Evolutionary conservation across 129 eudicot species (phyloP).

Genomic region (Pseudognaphalium luteoalbum): DNA sequence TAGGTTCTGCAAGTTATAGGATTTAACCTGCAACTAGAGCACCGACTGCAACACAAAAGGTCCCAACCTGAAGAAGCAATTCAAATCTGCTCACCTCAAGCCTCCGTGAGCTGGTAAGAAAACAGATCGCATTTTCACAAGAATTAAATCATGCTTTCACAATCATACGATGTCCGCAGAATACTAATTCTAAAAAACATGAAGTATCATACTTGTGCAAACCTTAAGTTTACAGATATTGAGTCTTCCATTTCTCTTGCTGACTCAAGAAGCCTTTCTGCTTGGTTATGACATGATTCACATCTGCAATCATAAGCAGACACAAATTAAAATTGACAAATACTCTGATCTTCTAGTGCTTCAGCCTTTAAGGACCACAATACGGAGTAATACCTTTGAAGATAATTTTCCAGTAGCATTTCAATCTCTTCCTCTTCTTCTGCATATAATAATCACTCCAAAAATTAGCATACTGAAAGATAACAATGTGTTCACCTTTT

Average conservation of each 20-base stretch:
- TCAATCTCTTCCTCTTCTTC: constrained; percentile 99
- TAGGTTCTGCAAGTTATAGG: not conserved
- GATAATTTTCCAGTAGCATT: constrained; percentile 97
- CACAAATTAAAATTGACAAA: constrained; percentile 12
- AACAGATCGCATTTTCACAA: constrained; percentile 14
- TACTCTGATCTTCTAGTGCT: constrained; percentile 18
- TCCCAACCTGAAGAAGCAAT: constrained; percentile 96
- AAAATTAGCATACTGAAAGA: constrained; percentile 14
- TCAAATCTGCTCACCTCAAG: constrained; percentile 97
- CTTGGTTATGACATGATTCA: constrained; percentile 99
- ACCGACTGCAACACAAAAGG: constrained; percentile 92
- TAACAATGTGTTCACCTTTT: not conserved
- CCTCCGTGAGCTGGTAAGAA: constrained; percentile 82
- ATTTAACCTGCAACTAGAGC: constrained; percentile 88
- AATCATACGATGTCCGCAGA: not conserved
- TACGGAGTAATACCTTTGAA: constrained; percentile 59
- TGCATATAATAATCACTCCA: constrained; percentile 38
- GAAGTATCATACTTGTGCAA: constrained; percentile 15
- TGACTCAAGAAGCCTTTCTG: constrained; percentile 98
- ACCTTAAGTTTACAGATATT: constrained; percentile 95
- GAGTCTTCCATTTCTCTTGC: constrained; percentile 99
- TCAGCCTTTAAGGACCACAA: not conserved
- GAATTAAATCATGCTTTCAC: not conserved
- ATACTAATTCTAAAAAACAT: constrained; percentile 3
- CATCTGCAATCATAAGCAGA: constrained; percentile 54